A percentile compares a stretch with the other conserved stretches of the same genome.
Conservation (phyloP, 2,329 filamentous ascomycete genomes). For the Gaeumannomyces sp. region DNA sequence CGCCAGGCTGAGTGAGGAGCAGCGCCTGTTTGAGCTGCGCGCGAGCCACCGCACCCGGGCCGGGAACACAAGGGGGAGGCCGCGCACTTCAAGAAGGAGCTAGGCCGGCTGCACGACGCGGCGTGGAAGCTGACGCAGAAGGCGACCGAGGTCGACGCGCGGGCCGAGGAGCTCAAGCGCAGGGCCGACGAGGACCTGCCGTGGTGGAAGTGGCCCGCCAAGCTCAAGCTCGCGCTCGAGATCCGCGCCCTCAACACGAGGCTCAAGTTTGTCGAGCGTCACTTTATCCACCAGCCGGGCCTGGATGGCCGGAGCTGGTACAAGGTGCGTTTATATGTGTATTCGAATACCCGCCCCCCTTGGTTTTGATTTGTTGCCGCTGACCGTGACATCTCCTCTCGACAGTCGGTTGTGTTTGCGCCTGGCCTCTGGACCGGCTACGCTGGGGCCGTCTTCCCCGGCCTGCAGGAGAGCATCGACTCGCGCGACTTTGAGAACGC, state of each 20-base stretch:
- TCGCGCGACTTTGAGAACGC: constrained; percentile 51
- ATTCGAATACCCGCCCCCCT: neutral
- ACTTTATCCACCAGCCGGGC: constrained; percentile 70
- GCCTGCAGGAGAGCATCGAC: constrained; percentile 57
- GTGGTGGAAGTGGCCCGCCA: constrained; percentile 73
- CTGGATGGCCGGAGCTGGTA: constrained; percentile 81
- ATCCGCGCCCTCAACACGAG: constrained; percentile 64
- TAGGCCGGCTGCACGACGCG: constrained; percentile 27
- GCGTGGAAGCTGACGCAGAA: constrained; percentile 27
- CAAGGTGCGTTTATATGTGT: constrained; percentile 47
- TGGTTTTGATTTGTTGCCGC: constrained; percentile 12
- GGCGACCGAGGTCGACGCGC: constrained; percentile 39
- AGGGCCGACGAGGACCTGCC: constrained; percentile 49
- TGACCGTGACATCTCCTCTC: neutral
- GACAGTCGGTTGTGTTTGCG: constrained; percentile 27
- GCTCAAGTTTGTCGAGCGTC: constrained; percentile 78
- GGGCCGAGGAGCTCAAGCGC: constrained; percentile 30
- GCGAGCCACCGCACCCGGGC: constrained; percentile 16
- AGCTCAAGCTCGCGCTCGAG: constrained; percentile 43
- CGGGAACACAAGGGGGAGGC: constrained; percentile 6
- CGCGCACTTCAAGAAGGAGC: constrained; percentile 18
- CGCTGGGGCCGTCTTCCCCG: constrained; percentile 64
- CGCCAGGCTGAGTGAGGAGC: constrained; percentile 20
- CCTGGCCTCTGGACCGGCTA: constrained; percentile 87
- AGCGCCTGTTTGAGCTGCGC: constrained; percentile 29